Base-by-base conservation (phyloP, 1,284 basidiomycete genomes). In the Papiliotrema fonsecae region DNA sequence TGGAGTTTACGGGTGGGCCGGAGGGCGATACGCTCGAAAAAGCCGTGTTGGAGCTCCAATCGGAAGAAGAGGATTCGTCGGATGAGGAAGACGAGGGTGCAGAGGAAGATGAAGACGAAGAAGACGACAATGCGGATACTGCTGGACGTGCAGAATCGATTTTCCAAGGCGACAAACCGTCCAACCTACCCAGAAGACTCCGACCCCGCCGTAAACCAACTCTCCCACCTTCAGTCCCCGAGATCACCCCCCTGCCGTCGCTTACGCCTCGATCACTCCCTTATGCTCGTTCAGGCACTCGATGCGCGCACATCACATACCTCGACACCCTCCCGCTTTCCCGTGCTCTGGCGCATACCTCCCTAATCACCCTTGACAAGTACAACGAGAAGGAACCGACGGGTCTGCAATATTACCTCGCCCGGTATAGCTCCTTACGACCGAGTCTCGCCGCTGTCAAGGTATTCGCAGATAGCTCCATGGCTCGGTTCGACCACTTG, bases 261-360 rank as follows among this genome's bases (percentile, higher is more conserved):
- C 52, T 65, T 21, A 47, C 57, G 39, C 67, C 67, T 10, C 47
- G 65, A 1, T 34, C 47, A 5, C 50, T 55, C 4, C 54, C 61
- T 4, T 64, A 55, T 32, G 62, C 60, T 6, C 44, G 39, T 14
- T 58, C 58, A 2, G 69, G 70, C 4, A 43, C 54, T 2, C 49
- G 79, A 16, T 78, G 81, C 0, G 86, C 83, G 9, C 86, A 89
- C 62, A 71, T 93, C 52, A 69, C 88, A 40, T 93, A 88, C 67
- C 79, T 91, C 47, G 88, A 91, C 60, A 56, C 79, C 4, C 51
- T 73, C 6, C 87, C 88, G 4, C 74, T 89, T 26, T 71, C 80
- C 16, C 81, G 83, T 37, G 82, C 83, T 0, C 77, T 91, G 56
- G 39, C 52, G 26, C 53, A 56, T 49, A 36, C 76, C 5, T 22